Conservation (phyloP, 2,329 filamentous ascomycete species). For the Ceratocystis huliohia region DNA sequence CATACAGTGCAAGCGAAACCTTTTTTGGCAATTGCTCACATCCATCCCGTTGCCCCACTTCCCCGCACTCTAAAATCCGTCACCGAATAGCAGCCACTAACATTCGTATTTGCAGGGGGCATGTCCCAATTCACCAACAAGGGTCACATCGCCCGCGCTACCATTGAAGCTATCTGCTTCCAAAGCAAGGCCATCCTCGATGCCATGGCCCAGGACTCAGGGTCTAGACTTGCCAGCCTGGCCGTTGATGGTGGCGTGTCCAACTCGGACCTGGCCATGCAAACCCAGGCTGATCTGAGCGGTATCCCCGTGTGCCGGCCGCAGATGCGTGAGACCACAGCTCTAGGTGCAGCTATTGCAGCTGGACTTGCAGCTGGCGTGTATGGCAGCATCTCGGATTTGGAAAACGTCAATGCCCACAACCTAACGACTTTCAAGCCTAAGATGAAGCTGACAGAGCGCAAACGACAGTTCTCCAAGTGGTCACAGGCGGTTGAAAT, state of each 20-base stretch:
- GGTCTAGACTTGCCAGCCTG: constrained; percentile 59
- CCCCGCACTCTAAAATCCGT: constrained; percentile 5
- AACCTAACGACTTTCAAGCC: constrained; percentile 61
- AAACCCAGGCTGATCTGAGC: constrained; percentile 76
- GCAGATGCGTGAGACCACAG: constrained; percentile 80
- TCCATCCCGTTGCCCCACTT: not conserved
- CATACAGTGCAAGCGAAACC: constrained; percentile 8
- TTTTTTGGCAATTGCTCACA: not conserved
- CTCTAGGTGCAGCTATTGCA: constrained; percentile 76
- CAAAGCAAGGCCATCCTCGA: constrained; percentile 86
- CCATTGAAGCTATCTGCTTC: constrained; percentile 81
- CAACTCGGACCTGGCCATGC: constrained; percentile 82
- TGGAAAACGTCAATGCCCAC: constrained; percentile 58
- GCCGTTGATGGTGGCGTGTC: constrained; percentile 84
- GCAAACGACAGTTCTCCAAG: constrained; percentile 34
- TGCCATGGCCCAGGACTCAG: constrained; percentile 79
- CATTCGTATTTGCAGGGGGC: constrained; percentile 42
- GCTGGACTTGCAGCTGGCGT: constrained; percentile 73
- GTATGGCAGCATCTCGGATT: constrained; percentile 62
- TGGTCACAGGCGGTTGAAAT: constrained; percentile 49
- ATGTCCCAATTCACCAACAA: constrained; percentile 75
- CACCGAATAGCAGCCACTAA: constrained; percentile 11
- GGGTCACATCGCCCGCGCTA: constrained; percentile 78
- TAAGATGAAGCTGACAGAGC: constrained; percentile 38
- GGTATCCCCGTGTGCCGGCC: constrained; percentile 72